Evolutionary conservation across 495 filamentous ascomycete genomes (phyloP).

Genomic region (Podospora australis): DNA sequence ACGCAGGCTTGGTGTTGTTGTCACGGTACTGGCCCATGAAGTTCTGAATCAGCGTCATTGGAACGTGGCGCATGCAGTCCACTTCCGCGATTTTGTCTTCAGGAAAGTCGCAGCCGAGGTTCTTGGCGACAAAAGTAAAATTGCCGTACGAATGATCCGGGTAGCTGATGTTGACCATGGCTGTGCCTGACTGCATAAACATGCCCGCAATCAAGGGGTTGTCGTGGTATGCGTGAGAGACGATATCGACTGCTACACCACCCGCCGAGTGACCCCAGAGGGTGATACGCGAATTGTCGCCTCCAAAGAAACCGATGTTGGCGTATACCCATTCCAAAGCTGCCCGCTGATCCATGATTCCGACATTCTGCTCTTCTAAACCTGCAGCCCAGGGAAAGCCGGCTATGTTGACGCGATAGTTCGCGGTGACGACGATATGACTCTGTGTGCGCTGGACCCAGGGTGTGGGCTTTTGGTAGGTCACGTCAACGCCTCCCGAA

Average conservation of each 20-base stretch:
- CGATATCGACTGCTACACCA: conserved; percentile 33
- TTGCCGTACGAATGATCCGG: conserved; percentile 31
- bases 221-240: conserved; percentile 39
- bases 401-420: conserved; percentile 56
- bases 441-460: conserved; percentile 40
- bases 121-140: conserved; percentile 39
- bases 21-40: conserved; percentile 35
- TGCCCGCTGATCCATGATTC: conserved; percentile 49
- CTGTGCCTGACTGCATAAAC: conserved; percentile 43
- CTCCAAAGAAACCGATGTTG: conserved; percentile 54
- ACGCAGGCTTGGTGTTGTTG: conserved; percentile 22
- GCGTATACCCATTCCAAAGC: conserved; percentile 46
- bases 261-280: conserved; percentile 49
- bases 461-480: conserved; percentile 36
- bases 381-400: conserved; percentile 39
- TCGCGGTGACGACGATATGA: conserved; percentile 51
- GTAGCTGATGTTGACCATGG: conserved; percentile 26
- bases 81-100: conserved; percentile 30
- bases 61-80: conserved; percentile 37
- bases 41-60: conserved; percentile 31
- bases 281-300: conserved; percentile 44
- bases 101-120: conserved; percentile 33
- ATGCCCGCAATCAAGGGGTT: conserved; percentile 40
- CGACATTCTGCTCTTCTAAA: conserved; percentile 36
- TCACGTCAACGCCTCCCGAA: conserved; percentile 35